Evolutionary conservation across 805 yeast genomes (phyloP).

Genomic region (Schizosaccharomyces osmophilus): DNA sequence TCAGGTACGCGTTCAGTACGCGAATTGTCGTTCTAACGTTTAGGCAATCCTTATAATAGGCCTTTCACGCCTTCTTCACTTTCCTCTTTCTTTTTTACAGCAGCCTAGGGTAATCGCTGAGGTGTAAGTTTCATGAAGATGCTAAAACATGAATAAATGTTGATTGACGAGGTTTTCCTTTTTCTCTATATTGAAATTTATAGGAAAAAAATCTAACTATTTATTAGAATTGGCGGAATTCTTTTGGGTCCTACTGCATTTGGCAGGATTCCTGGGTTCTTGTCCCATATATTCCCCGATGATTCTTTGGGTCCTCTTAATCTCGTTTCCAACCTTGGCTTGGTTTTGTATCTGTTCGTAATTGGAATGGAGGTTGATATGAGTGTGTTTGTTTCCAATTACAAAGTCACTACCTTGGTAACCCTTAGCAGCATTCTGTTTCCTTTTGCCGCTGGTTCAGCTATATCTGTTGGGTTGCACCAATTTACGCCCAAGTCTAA

Average conservation of each 20-base stretch:
- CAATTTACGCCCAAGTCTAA: conserved; percentile 12
- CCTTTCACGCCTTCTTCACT: conserved; percentile 34
- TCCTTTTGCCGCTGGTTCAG: conserved; percentile 62
- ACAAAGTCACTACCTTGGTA: conserved; percentile 37
- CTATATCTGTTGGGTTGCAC: conserved; percentile 43
- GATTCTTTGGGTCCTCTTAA: conserved; percentile 39
- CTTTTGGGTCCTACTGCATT: conserved; percentile 51
- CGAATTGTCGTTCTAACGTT: not conserved
- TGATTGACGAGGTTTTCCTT: not conserved
- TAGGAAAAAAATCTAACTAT: not conserved
- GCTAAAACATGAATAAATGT: not conserved
- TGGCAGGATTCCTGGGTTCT: conserved; percentile 47
- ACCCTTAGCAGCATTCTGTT: conserved; percentile 50
- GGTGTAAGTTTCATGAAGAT: conserved; percentile 16
- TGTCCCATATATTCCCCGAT: conserved; percentile 37
- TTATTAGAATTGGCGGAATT: conserved; percentile 31
- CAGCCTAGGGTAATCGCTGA: conserved; percentile 71
- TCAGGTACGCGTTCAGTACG: conserved; percentile 12
- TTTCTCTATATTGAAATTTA: not conserved
- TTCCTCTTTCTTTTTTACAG: conserved; percentile 33
- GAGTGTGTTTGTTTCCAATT: conserved; percentile 33
- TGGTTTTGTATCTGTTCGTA: conserved; percentile 47
- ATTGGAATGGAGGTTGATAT: conserved; percentile 62
- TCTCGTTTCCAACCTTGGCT: conserved; percentile 48
- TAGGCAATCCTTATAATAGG: conserved; percentile 22